Evolutionary conservation across 2,329 filamentous ascomycete species (phyloP).

Genomic region (Diaporthe vaccinii): DNA sequence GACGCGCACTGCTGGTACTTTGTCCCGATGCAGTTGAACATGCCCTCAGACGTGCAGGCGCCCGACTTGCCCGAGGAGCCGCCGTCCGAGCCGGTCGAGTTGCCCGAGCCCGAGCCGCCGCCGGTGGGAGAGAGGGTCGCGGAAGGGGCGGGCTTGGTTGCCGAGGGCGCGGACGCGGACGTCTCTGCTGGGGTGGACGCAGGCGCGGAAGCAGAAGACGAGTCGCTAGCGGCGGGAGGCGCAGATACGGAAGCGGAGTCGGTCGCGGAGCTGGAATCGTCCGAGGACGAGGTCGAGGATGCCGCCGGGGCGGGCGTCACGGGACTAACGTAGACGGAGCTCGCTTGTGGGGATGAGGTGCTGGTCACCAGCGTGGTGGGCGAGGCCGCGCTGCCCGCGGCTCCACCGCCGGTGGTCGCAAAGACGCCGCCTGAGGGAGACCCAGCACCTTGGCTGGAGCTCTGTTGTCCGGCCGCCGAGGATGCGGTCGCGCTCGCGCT

Average conservation of each 20-base stretch:
- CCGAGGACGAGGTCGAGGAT: not conserved
- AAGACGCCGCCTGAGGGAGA: slow-evolving; percentile 27
- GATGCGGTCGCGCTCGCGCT: slow-evolving; percentile 24
- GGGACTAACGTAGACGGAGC: slow-evolving; percentile 25
- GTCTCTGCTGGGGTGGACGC: not conserved
- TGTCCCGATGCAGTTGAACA: slow-evolving; percentile 52
- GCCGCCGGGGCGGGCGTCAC: not conserved
- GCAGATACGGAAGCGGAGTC: slow-evolving; percentile 19
- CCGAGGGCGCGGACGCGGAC: not conserved
- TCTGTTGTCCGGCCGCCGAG: not conserved
- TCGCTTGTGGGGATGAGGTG: not conserved
- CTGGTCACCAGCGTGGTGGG: slow-evolving; percentile 32
- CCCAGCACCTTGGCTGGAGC: not conserved
- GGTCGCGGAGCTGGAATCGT: not conserved
- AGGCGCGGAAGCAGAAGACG: not conserved
- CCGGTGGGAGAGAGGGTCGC: slow-evolving; percentile 26
- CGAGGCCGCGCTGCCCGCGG: not conserved
- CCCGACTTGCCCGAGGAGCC: slow-evolving; percentile 46
- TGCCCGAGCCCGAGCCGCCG: slow-evolving; percentile 34
- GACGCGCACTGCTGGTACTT: slow-evolving; percentile 53
- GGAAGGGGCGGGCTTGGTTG: slow-evolving; percentile 24
- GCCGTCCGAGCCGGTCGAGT: slow-evolving; percentile 26
- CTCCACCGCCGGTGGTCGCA: not conserved
- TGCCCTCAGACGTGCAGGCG: slow-evolving; percentile 49
- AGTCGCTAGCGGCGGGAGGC: not conserved